Evolutionary conservation across 2,329 filamentous ascomycete genomes (phyloP), one percentile per base, ranked within the genome.

Genomic region (Alternaria alternata): DNA sequence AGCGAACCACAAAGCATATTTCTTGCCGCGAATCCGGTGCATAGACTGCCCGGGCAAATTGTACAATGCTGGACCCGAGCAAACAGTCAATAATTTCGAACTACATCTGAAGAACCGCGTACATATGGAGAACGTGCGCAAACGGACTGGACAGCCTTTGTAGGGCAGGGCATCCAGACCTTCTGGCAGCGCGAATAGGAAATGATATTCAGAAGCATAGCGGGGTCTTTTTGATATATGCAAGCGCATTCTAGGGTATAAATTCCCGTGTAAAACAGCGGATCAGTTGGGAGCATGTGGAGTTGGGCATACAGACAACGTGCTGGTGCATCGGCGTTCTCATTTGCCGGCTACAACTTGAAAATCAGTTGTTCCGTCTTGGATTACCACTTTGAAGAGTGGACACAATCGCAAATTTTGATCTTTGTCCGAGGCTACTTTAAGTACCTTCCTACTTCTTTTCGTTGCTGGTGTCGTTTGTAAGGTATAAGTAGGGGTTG

Each of bases 31-130:
- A 51, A 97, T 99, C 65, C 87, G 92, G 59, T 99, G 95, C 77
- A 87, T 90, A 47, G 95, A 99, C 78, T 98, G 95, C 76, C 92
- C 93, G 0, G 93, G 92, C 30, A 98, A 97, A 79, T 83, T 97
- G 11, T 99, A 99, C 79, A 97, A 94, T 0, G 92, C 94, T 0
- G 92, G 93, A 0, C 93, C 94, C 0, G 92, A 90, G 24, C 91
- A 87, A 76, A 93, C 93, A 3, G 91, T 94, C 5, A 89, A 89
- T 46, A 96, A 97, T 74, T 99, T 99, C 65, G 92, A 97, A 79
- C 88, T 96, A 1, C 95, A 99, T 81, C 83, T 98, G 49, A 92
- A 90, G 78, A 97, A 97, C 78, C 87, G 91, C 43, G 83, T 86
- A 53, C 95, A 99, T 55, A 71, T 69, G 62, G 64, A 66, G 39